Percentiles rank a stretch among this genome's conserved stretches.
phyloP scores from a whole-genome alignment of 2,329 filamentous ascomycete species.

The Ascochyta fabae region DNA sequence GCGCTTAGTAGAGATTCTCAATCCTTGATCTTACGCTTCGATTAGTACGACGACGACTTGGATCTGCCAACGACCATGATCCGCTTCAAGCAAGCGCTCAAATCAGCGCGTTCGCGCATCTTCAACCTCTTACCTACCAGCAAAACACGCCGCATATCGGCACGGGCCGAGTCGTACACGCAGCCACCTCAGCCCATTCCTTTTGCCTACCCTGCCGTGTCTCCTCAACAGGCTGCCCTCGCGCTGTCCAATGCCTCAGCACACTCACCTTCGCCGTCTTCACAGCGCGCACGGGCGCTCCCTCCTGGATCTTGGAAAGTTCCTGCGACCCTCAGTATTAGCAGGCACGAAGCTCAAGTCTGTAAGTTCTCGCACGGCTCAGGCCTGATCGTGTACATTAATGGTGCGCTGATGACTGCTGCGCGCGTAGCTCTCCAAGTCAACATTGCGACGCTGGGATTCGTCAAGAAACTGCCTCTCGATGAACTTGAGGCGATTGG shows the following conservation, averaged over 20 bases:
- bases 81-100: not conserved
- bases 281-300: not conserved
- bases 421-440: slow-evolving; percentile 2
- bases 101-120: not conserved
- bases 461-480: slow-evolving; percentile 1
- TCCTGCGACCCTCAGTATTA: not conserved
- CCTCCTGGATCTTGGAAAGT: not conserved
- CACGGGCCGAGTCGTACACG: not conserved
- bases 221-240: not conserved
- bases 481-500: not conserved
- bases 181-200: not conserved
- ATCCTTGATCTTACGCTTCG: too few species aligned
- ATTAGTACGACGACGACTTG: too few species aligned
- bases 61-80: not conserved
- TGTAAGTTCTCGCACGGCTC: slow-evolving; percentile 5
- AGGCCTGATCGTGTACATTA: not conserved
- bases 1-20: not conserved
- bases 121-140: not conserved
- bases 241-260: not conserved
- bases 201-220: not conserved
- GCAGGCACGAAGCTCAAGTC: not conserved
- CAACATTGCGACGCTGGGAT: slow-evolving; percentile 12
- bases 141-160: not conserved
- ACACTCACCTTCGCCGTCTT: not conserved
- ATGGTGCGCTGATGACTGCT: not conserved